Percentiles rank a stretch among this genome's conserved stretches.
Conservation (phyloP, 108 stramenopile species). For the Fragilaria crotonensis region DNA sequence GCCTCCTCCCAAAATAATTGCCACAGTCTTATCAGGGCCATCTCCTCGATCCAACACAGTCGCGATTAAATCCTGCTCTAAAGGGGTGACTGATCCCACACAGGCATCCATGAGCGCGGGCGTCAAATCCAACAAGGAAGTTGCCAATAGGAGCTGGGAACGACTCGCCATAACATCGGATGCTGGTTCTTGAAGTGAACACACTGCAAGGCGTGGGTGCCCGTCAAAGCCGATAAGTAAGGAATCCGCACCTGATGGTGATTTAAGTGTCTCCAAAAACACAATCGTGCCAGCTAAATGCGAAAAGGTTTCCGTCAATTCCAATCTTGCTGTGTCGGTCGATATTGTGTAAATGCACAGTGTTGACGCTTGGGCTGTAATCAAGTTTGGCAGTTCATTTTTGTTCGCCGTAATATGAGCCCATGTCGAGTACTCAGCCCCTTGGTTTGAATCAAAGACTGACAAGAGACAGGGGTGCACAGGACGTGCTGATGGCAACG, state of each 20-base stretch:
- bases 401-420: conserved; percentile 39
- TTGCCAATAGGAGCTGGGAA: conserved; percentile 53
- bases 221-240: conserved; percentile 76
- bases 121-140: conserved; percentile 66
- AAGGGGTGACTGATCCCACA: conserved; percentile 45
- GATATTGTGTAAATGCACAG: conserved; percentile 52
- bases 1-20: conserved; percentile 72
- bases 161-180: conserved; percentile 12
- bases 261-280: conserved; percentile 43
- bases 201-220: conserved; percentile 54
- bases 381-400: conserved; percentile 53
- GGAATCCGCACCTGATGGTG: conserved; percentile 14
- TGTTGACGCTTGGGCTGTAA: conserved; percentile 73
- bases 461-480: conserved; percentile 47
- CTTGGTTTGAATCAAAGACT: conserved; percentile 30
- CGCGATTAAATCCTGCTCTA: conserved; percentile 67
- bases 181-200: conserved; percentile 30
- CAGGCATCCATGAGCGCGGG: conserved; percentile 40
- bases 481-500: conserved; percentile 22
- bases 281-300: conserved; percentile 70
- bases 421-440: conserved; percentile 62
- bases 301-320: conserved; percentile 42
- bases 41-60: conserved; percentile 23
- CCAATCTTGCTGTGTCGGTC: conserved; percentile 44
- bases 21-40: conserved; percentile 29